Evolutionary conservation across 768 basidiomycete species (phyloP), one percentile per base, ranked within the genome.

Genomic region (Lactarius pseudohatsudake): DNA sequence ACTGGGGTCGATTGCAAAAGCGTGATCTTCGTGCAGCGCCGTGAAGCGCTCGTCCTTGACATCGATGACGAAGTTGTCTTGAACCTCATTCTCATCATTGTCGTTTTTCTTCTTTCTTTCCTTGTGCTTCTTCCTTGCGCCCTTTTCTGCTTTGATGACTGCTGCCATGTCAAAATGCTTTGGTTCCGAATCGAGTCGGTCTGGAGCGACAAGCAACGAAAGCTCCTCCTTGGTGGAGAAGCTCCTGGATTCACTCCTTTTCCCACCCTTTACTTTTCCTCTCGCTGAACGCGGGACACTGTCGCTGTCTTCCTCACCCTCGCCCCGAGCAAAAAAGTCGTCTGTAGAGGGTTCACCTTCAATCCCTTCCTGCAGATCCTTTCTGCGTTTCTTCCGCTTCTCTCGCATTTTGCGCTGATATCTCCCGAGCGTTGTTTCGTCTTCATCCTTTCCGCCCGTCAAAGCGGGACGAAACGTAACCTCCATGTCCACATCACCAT

Each of bases 1-100:
- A 61, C 86, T 91, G 22, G 97, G 96, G 76, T 99, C 97, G 70
- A 99, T 95, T 0, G 96, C 96, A 70, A 92, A 98, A 38, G 88
- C 85, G 72, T 92, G 87, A 73, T 98, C 90, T 71, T 97, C 93
- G 72, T 94, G 91, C 54, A 98, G 74, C 26, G 84, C 88, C 74
- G 86, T 86, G 82, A 98, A 98, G 18, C 97, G 89, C 11, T 88
- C 85, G 73, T 99, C 97, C 71, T 84, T 84, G 67, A 95, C 87
- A 74, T 99, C 81, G 72, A 98, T 86, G 53, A 81, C 75, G 75
- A 98, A 98, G 66, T 88, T 85, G 60, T 89, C 87, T 74, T 96
- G 92, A 36, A 85, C 76, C 72, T 94, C 94, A 57, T 77, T 76
- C 26, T 83, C 85, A 26, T 84, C 85, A 4, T 81, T 81, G 2